A percentile compares a stretch with the other conserved stretches of the same genome.
phyloP scores from a whole-genome alignment of 169 alveolate species.

The Eimeria zaria region DNA sequence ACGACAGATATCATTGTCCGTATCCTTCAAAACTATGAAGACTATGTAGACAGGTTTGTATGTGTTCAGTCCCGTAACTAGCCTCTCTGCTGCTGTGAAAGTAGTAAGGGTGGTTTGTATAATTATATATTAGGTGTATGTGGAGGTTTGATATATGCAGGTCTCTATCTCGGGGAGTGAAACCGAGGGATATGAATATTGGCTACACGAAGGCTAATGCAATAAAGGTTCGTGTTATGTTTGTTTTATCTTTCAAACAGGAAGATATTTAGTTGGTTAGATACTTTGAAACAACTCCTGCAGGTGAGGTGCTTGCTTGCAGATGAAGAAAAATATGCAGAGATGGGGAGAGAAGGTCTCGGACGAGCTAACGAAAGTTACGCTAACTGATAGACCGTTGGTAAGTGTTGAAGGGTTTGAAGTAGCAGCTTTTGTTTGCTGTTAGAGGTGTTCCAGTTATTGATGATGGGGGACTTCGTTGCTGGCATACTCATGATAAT shows the following conservation, averaged over 20 bases:
- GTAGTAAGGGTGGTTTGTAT: neutral
- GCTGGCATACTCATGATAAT: neutral
- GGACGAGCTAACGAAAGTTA: slow-evolving; percentile 93
- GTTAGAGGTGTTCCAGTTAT: neutral
- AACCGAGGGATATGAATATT: slow-evolving; percentile 96
- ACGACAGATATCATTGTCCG: slow-evolving; percentile 98
- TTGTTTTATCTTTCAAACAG: neutral
- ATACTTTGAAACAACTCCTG: neutral
- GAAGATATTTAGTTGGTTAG: neutral
- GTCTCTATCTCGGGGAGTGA: slow-evolving; percentile 96
- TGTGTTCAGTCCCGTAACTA: neutral
- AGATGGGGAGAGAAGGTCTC: slow-evolving; percentile 94
- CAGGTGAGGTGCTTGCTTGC: slow-evolving; percentile 75
- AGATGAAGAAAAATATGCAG: slow-evolving; percentile 93
- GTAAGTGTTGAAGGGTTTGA: slow-evolving; percentile 65
- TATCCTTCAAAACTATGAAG: slow-evolving; percentile 97
- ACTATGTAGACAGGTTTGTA: slow-evolving; percentile 92
- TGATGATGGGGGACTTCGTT: neutral
- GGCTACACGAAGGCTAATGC: slow-evolving; percentile 95
- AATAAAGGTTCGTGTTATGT: slow-evolving; percentile 76
- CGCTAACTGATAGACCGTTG: slow-evolving; percentile 93
- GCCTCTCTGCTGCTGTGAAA: neutral
- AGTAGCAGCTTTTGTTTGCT: neutral
- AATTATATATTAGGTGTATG: neutral
- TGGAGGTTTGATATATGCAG: slow-evolving; percentile 86